phyloP scores from a whole-genome alignment of 768 basidiomycete species.

The Coprinopsis sp. region DNA sequence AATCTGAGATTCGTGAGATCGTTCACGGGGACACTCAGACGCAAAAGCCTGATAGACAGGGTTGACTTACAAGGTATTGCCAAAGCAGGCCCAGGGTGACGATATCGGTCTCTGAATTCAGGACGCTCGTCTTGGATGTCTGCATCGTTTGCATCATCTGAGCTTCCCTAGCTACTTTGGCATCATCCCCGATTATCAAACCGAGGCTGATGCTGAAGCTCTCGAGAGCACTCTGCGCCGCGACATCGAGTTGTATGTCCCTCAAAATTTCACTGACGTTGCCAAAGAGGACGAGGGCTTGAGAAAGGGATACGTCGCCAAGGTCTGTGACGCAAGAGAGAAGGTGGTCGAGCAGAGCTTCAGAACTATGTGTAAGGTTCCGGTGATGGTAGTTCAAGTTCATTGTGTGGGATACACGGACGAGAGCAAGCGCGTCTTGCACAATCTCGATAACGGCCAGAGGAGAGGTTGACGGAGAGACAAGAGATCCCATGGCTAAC shows the following conservation, averaged over 20 bases:
- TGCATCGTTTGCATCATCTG: slow-evolving; percentile 67
- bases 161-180: slow-evolving; percentile 63
- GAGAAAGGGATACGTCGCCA: slow-evolving; percentile 56
- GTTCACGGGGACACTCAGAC: slow-evolving; percentile 1
- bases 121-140: slow-evolving; percentile 52
- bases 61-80: slow-evolving; percentile 53
- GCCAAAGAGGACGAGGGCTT: slow-evolving; percentile 45
- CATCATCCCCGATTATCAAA: slow-evolving; percentile 62
- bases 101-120: slow-evolving; percentile 61
- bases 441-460: slow-evolving; percentile 47
- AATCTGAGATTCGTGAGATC: not conserved
- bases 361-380: slow-evolving; percentile 51
- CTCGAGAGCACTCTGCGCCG: slow-evolving; percentile 55
- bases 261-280: slow-evolving; percentile 49
- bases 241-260: slow-evolving; percentile 33
- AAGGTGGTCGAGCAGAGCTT: slow-evolving; percentile 59
- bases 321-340: slow-evolving; percentile 58
- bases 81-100: slow-evolving; percentile 59
- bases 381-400: slow-evolving; percentile 59
- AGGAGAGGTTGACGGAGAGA: slow-evolving; percentile 46
- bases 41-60: slow-evolving; percentile 3
- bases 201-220: slow-evolving; percentile 54
- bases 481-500: slow-evolving; percentile 49
- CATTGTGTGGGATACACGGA: slow-evolving; percentile 52
- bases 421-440: slow-evolving; percentile 56